phyloP scores from a whole-genome alignment of 257 asterid genomes.

The Mitragyna speciosa region DNA sequence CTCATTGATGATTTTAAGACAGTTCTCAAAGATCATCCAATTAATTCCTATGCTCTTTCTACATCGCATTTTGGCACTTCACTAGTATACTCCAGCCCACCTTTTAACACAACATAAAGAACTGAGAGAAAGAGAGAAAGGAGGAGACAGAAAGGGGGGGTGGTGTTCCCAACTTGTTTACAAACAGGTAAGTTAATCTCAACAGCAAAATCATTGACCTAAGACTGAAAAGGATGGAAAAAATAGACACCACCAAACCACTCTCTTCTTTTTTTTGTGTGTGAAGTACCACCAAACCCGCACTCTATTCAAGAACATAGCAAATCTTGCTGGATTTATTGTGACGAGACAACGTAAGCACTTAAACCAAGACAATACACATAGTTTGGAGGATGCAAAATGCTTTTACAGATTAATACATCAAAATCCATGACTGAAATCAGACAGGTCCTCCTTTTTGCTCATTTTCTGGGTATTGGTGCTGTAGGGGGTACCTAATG shows the following conservation, averaged over 20 bases:
- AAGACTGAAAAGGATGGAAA: background rate
- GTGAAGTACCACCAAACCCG: background rate
- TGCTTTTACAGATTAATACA: background rate
- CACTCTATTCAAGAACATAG: background rate
- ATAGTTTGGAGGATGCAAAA: background rate
- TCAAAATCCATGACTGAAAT: background rate
- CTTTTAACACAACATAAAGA: background rate
- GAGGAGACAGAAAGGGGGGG: no score
- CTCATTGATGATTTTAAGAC: background rate
- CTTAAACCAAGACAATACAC: background rate
- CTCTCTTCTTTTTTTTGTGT: no score
- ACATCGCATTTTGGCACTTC: background rate
- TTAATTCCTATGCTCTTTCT: background rate
- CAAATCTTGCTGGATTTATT: background rate
- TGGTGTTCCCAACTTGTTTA: background rate
- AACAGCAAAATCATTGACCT: background rate
- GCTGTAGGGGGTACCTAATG: background rate
- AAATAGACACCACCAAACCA: background rate
- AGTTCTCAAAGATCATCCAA: background rate
- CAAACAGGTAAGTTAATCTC: background rate
- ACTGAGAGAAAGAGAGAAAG: background rate
- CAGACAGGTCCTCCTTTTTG: background rate
- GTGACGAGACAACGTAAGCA: background rate
- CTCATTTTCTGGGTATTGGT: background rate
- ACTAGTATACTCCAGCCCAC: background rate